Base-by-base conservation (phyloP, 768 basidiomycete species). In the Calocybe cyanea region DNA sequence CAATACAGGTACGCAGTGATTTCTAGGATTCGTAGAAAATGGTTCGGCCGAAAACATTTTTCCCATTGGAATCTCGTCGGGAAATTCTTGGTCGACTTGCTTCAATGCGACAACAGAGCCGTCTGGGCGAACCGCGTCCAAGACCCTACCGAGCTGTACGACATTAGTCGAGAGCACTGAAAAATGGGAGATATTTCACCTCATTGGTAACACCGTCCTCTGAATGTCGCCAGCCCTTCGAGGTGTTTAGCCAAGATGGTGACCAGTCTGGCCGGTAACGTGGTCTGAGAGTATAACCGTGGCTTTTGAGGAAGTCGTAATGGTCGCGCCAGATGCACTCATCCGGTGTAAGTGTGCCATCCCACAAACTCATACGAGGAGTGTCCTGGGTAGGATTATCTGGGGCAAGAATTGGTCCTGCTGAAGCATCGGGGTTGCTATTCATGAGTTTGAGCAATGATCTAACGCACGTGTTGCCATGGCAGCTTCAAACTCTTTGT, bases 71-170 rank as follows among this genome's bases (percentile, higher is more conserved):
- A 60, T 38, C 17, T 74, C 70, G 0, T 56, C 18, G 10, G 63
- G 55, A 46, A 61, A 51, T 0, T 25, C 18, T 0, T 28, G 49
- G 0, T 20, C 7, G 2, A 65, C 21, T 9, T 46, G 9, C 47
- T 70, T 70, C 19, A 71, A 37, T 1, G 35, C 33, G 7, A 69
- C 63, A 10, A 41, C 46, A 0, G 35, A 24, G 0, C 60, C 63
- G 46, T 72, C 70, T 3, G 37, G 38, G 36, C 66, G 62, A 0
- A 45, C 60, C 0, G 54, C 67, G 44, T 70, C 70, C 7, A 70
- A 6, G 11, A 28, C 11, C 11, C 11, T 28, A 28, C 25, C 25
- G 11, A 11, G 6, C 25, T 28, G 25, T 11, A 28, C 25, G 11
- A 28, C 5, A 5, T 6, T 28, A 28, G 25, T 5, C 25, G 11